Evolutionary conservation across 495 filamentous ascomycete species (phyloP).

Genomic region (Collariella sp.): DNA sequence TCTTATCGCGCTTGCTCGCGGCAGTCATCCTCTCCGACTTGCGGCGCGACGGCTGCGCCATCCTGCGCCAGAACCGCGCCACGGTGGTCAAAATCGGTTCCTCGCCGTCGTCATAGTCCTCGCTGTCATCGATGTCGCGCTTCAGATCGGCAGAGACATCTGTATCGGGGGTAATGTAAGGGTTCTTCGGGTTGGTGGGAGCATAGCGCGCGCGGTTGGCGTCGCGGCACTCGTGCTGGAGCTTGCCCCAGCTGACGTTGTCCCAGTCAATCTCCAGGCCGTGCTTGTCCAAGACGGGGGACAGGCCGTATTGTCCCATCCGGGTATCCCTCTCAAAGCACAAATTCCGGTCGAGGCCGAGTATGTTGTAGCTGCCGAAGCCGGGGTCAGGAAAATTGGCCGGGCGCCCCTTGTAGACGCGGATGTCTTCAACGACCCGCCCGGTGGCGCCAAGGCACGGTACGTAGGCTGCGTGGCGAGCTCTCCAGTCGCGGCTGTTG

Average conservation of each 20-base stretch:
- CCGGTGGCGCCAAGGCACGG: conserved; percentile 34
- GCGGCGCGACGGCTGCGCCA: not conserved
- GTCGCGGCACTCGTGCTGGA: conserved; percentile 56
- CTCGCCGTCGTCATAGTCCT: not conserved
- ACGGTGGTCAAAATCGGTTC: not conserved
- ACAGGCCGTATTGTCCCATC: conserved; percentile 71
- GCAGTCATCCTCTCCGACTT: not conserved
- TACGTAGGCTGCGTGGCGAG: conserved; percentile 23
- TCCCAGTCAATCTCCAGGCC: conserved; percentile 51
- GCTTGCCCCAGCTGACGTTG: conserved; percentile 56
- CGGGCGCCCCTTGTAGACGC: conserved; percentile 52
- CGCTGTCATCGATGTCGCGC: not conserved
- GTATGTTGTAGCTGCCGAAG: conserved; percentile 65
- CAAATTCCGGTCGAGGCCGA: conserved; percentile 68
- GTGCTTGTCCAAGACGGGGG: conserved; percentile 31
- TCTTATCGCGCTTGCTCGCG: not conserved
- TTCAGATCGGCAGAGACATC: not conserved
- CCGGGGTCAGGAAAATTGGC: conserved; percentile 65
- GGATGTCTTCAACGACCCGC: conserved; percentile 25
- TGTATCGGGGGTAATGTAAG: conserved; percentile 13
- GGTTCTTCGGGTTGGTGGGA: conserved; percentile 24
- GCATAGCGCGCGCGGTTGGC: conserved; percentile 55
- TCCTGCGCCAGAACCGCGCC: conserved; percentile 5
- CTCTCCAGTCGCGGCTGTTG: conserved; percentile 29
- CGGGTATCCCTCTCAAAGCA: conserved; percentile 90